Evolutionary conservation across 768 basidiomycete species (phyloP).

Genomic region (Mycena alexandri): DNA sequence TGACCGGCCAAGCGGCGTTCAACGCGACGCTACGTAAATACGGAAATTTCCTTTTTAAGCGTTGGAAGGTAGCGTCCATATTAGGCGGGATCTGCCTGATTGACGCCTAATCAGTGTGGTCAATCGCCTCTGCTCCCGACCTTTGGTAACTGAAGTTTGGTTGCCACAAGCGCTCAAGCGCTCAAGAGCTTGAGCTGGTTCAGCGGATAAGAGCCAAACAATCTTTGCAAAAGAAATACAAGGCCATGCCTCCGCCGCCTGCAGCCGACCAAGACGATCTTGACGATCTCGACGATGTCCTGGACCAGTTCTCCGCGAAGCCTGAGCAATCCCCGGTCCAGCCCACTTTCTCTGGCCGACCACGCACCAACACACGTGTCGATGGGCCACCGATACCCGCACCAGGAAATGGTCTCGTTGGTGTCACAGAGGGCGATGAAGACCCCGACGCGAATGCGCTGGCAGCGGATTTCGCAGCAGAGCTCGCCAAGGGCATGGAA

Average conservation of each 20-base stretch:
- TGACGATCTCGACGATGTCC: conserved; percentile 77
- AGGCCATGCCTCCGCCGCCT: no score
- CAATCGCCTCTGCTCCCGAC: neutral
- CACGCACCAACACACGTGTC: conserved; percentile 64
- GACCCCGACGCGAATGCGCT: conserved; percentile 50
- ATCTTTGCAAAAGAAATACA: no score
- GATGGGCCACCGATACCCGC: conserved; percentile 57
- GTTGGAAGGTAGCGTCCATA: neutral
- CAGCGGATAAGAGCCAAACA: no score
- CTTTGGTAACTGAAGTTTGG: no score
- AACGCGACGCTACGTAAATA: no score
- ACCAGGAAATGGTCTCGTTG: conserved; percentile 40
- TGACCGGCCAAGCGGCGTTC: no score
- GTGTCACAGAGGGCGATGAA: conserved; percentile 52
- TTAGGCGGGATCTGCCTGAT: neutral
- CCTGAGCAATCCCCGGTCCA: conserved; percentile 34
- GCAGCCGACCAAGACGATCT: conserved; percentile 58
- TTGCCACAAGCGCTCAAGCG: no score
- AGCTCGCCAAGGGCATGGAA: conserved; percentile 66
- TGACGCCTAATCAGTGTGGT: no score
- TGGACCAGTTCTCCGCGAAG: conserved; percentile 54
- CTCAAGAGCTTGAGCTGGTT: neutral
- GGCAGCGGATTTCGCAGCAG: conserved; percentile 58
- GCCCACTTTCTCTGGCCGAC: conserved; percentile 47
- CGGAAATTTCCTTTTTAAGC: conserved; percentile 16